Conservation (phyloP, 1,139 yeast species). For the Starmera stellimalicola region DNA sequence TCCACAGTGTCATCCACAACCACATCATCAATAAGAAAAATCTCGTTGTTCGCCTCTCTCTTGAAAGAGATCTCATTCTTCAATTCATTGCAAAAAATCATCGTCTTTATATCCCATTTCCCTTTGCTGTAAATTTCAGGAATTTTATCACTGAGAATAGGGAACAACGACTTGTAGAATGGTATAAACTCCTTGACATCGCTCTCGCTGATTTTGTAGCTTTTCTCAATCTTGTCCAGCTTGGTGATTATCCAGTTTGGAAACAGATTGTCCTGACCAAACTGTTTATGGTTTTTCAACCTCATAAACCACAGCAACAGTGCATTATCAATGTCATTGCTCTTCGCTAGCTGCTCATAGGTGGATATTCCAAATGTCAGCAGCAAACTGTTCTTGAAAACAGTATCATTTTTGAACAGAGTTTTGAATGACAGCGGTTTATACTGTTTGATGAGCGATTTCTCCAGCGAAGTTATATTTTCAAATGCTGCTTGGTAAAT, state of each 20-base stretch:
- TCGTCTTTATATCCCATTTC: conserved; percentile 51
- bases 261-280: conserved; percentile 24
- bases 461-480: conserved; percentile 40
- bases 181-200: conserved; percentile 49
- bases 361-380: conserved; percentile 47
- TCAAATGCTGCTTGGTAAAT: conserved; percentile 39
- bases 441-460: conserved; percentile 33
- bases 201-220: conserved; percentile 31
- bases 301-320: conserved; percentile 57
- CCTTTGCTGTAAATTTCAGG: conserved; percentile 58
- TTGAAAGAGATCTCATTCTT: conserved; percentile 50
- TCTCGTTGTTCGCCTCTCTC: conserved; percentile 51
- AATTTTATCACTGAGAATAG: conserved; percentile 38
- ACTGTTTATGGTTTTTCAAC: conserved; percentile 37
- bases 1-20: too few species aligned
- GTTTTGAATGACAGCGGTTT: conserved; percentile 46
- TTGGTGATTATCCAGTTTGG: conserved; percentile 44
- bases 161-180: conserved; percentile 47
- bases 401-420: conserved; percentile 44
- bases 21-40: conserved; percentile 37
- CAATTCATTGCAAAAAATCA: conserved; percentile 51
- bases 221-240: conserved; percentile 32
- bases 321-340: conserved; percentile 46
- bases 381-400: conserved; percentile 46
- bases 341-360: conserved; percentile 40